Base-by-base conservation (phyloP, 2,329 filamentous ascomycete species). In the Stachybotrys chartarum region DNA sequence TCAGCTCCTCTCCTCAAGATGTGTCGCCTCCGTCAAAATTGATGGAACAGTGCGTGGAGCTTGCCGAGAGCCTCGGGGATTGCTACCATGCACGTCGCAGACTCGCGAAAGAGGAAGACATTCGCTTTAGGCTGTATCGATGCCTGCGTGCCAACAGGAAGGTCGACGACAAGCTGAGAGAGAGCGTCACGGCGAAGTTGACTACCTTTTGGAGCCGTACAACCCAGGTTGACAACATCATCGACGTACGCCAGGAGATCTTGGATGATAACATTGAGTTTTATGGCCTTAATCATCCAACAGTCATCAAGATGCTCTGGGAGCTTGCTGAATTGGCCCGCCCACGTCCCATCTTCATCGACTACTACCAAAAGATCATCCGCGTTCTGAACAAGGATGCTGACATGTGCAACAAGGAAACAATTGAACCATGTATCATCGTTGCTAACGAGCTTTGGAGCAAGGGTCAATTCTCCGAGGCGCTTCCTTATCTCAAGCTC, bases 1-100 rank as follows among this genome's bases (percentile, higher is more conserved):
- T 79, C 50, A 68, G 73, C 12, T 66, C 67, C 17, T 75, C 73
- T 0, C 64, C 76, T 54, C 60, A 75, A 35, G 72, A 78, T 55
- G 73, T 80, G 1, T 66, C 67, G 1, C 66, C 78, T 32, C 73
- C 76, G 0, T 61, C 66, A 1, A 69, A 69, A 1, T 71, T 77
- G 57, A 64, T 72, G 1, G 72, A 78, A n/a, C 70, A 75, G 57
- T 74, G 70, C 7, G 68, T 81, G 5, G 68, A 75, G 14, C 67
- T 80, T 3, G 75, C 77, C 3, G 72, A 77, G 55, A 68, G 69
- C 1, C 68, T 82, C 17, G 73, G 72, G 0, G 66, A 75, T 35
- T 77, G 73, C 60, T 79, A 81, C 59, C 64, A 67, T 54, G 63
- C 63, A n/a, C 68, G 70, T 12, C 67, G 68, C 30, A 67, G 70